Evolutionary conservation across 257 asterid species (phyloP).

Genomic region (Ocimum tenuiflorum): DNA sequence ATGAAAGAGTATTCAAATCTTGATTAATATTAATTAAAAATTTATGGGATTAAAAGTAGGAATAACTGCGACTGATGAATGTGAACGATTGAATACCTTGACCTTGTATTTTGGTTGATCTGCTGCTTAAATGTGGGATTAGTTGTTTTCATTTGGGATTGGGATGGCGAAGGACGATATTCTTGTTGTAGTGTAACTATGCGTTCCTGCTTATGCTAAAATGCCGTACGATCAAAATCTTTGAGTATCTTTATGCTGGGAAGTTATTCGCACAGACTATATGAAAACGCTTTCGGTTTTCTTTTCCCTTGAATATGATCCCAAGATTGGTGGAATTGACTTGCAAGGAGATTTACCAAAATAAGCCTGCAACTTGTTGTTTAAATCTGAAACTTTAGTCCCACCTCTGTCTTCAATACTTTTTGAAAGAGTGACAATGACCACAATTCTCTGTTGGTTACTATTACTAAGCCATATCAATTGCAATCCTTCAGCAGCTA

Average conservation of each 20-base stretch:
- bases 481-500: constrained; percentile 22
- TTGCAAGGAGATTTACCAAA: too few species aligned
- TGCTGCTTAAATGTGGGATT: too few species aligned
- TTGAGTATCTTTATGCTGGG: background rate
- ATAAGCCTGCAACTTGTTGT: too few species aligned
- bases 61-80: too few species aligned
- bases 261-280: background rate
- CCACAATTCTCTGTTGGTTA: background rate
- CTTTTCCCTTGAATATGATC: background rate
- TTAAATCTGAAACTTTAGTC: background rate
- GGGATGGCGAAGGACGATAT: too few species aligned
- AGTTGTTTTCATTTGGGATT: too few species aligned
- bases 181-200: too few species aligned
- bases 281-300: background rate
- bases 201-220: too few species aligned
- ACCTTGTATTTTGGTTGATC: too few species aligned
- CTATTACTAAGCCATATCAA: constrained; percentile 1
- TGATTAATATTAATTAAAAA: background rate
- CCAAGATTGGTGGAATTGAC: background rate
- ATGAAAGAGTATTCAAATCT: background rate
- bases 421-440: background rate
- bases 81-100: too few species aligned
- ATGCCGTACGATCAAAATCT: too few species aligned
- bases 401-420: background rate
- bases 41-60: background rate